Evolutionary conservation across 2,329 filamentous ascomycete species (phyloP).

Genomic region (Aspergillus sp.): DNA sequence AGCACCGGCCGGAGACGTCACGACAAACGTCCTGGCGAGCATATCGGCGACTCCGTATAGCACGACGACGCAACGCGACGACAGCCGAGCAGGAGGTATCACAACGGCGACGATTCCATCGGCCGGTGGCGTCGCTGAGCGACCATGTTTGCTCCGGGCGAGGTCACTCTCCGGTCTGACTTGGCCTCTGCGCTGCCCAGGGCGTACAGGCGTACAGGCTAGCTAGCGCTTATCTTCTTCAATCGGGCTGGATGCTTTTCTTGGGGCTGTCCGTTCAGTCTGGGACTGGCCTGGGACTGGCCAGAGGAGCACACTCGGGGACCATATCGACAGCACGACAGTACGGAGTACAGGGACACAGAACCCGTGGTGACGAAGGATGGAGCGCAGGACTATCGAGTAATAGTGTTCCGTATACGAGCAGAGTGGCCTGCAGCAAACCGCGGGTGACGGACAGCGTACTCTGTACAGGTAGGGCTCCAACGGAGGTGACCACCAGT

Average conservation of each 20-base stretch:
- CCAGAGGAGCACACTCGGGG: background rate
- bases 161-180: background rate
- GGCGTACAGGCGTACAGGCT: background rate
- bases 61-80: too few species aligned
- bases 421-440: conserved; percentile 1
- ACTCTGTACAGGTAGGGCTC: too few species aligned
- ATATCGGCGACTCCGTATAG: too few species aligned
- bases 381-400: background rate
- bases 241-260: background rate
- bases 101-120: background rate
- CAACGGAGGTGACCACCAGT: conserved; percentile 1
- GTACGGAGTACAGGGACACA: background rate
- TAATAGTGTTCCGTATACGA: background rate
- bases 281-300: background rate
- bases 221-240: background rate
- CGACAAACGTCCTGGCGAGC: too few species aligned
- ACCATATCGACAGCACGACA: background rate
- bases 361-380: background rate
- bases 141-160: background rate
- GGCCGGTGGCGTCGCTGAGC: too few species aligned
- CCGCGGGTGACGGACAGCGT: too few species aligned
- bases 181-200: background rate
- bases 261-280: background rate
- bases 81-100: too few species aligned
- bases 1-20: too few species aligned